Evolutionary conservation across 345 rosid genomes (phyloP), one percentile per base, ranked within the genome.

Genomic region (Isatis tinctoria): DNA sequence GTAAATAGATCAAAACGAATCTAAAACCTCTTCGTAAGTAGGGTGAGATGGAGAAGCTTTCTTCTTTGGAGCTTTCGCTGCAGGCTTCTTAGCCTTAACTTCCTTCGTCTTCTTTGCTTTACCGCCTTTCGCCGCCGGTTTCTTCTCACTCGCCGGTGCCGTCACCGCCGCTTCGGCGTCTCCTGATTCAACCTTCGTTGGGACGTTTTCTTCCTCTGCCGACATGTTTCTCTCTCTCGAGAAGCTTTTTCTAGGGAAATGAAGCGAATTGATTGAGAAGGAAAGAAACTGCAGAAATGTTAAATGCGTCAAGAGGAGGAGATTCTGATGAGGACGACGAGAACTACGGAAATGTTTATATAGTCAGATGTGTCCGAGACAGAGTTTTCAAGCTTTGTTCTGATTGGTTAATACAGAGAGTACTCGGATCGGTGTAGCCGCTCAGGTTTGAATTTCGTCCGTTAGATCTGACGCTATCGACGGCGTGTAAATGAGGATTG

Each of bases 21-120:
- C 37, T 32, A 2, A 9, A 24, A 20, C 97, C 92, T 88, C 93
- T 71, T 85, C 90, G 39, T 87, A 92, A 0, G 92, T 45, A 71
- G 97, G 97, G 20, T 92, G 96, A 27, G 90, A 43, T 0, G 88
- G 49, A 45, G 22, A 12, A 32, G 69, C 41, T 5, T 79, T 82
- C 63, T 84, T 90, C 82, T 33, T 85, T 0, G 83, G 66, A 60
- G 85, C 77, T 22, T 82, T 79, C 0, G 59, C 16, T 11, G 64
- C 76, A 47, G 80, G 67, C 5, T 82, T 63, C 69, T 89, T 85
- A 10, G 78, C 54, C 41, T 88, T 87, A n/a, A 81, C 60, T 26
- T 80, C 92, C 67, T 83, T 84, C 0, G 81, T 48, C 73, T 83
- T 83, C 89, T 76, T 91, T 0, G 80, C 47, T 56, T 65, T 88